Conservation (phyloP, 768 basidiomycete species). For the Candolleomyces eurysporus region DNA sequence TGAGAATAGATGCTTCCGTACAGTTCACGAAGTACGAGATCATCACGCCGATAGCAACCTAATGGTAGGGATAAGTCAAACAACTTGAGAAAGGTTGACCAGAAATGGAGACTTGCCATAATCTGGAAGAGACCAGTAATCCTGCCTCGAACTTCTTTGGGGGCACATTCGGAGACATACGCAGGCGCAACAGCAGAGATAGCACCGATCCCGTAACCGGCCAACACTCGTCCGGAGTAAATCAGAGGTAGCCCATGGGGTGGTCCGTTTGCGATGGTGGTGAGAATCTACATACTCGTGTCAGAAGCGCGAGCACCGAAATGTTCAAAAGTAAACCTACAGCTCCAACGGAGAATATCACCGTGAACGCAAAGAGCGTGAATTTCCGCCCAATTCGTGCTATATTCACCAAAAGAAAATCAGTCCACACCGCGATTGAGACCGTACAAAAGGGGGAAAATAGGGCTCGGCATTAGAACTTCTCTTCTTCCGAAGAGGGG, state of each 20-base stretch:
- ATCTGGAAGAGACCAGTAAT: slow-evolving; percentile 88
- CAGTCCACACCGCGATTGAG: not conserved
- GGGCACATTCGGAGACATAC: slow-evolving; percentile 84
- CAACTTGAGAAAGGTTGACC: not conserved
- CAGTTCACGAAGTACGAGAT: slow-evolving; percentile 81
- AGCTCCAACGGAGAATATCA: slow-evolving; percentile 71
- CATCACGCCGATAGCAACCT: slow-evolving; percentile 79
- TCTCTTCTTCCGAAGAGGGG: not conserved
- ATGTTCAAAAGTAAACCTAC: slow-evolving; percentile 35
- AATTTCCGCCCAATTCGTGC: slow-evolving; percentile 64
- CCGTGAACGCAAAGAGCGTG: slow-evolving; percentile 58
- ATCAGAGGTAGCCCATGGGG: slow-evolving; percentile 61
- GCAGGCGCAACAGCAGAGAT: slow-evolving; percentile 84
- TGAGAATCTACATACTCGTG: slow-evolving; percentile 49
- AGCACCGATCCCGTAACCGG: slow-evolving; percentile 78
- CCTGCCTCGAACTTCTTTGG: slow-evolving; percentile 82
- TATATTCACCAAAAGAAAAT: slow-evolving; percentile 20
- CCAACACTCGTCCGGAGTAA: slow-evolving; percentile 77
- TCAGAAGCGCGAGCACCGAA: not conserved
- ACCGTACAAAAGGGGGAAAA: not conserved
- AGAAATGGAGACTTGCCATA: slow-evolving; percentile 44
- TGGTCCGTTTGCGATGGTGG: slow-evolving; percentile 59
- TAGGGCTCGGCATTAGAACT: not conserved
- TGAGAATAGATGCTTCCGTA: slow-evolving; percentile 31
- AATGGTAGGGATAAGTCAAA: not conserved